Percentiles rank a stretch among this genome's conserved stretches.
Evolutionary conservation across 768 basidiomycete genomes (phyloP).

Genomic region (Saitozyma podzolica): DNA sequence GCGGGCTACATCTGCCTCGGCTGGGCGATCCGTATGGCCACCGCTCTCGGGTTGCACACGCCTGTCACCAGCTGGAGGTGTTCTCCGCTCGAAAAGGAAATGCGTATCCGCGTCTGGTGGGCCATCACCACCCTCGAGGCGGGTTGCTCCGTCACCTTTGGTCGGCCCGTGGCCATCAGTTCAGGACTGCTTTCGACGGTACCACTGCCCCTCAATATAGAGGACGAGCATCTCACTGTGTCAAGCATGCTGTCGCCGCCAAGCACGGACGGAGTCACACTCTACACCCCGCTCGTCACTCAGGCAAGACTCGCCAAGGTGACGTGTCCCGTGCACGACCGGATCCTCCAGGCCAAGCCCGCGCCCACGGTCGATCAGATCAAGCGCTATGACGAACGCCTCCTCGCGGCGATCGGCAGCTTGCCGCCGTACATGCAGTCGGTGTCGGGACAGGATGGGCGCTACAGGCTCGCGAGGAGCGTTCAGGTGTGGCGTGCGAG

Average conservation of each 20-base stretch:
- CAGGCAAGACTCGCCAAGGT: constrained; percentile 17
- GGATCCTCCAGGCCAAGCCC: constrained; percentile 13
- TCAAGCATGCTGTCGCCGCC: constrained; percentile 6
- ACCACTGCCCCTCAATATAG: constrained; percentile 18
- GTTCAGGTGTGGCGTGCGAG: constrained; percentile 19
- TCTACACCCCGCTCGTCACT: constrained; percentile 24
- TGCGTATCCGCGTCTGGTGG: constrained; percentile 21
- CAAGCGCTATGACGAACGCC: constrained; percentile 17
- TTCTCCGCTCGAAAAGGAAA: constrained; percentile 18
- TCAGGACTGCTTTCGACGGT: neutral
- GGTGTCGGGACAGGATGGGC: constrained; percentile 7
- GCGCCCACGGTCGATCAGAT: constrained; percentile 23
- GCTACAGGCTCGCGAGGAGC: constrained; percentile 7
- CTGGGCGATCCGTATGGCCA: constrained; percentile 21
- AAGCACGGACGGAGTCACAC: constrained; percentile 4
- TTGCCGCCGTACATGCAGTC: neutral
- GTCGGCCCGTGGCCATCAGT: constrained; percentile 19
- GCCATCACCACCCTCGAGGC: constrained; percentile 18
- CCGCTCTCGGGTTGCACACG: constrained; percentile 17
- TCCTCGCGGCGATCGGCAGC: constrained; percentile 12
- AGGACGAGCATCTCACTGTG: constrained; percentile 25
- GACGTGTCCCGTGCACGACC: constrained; percentile 10
- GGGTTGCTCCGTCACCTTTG: constrained; percentile 24
- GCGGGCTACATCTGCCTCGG: constrained; percentile 23
- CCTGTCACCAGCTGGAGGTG: constrained; percentile 2